Evolutionary conservation across 2,329 filamentous ascomycete species (phyloP).

Genomic region (Dothideomycetidae sp.): DNA sequence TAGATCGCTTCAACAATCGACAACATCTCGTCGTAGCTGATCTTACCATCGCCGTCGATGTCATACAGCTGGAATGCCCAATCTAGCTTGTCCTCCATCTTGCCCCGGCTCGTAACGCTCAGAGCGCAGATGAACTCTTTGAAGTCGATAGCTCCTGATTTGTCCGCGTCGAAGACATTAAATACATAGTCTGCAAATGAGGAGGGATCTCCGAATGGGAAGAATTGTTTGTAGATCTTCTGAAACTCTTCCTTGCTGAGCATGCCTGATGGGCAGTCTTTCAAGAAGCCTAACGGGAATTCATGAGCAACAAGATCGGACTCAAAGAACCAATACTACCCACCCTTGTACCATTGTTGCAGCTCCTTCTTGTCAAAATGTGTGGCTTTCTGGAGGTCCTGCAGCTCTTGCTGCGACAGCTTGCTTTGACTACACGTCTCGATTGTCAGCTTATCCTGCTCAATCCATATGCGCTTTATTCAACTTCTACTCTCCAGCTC

Average conservation of each 20-base stretch:
- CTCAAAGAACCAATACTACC: constrained; percentile 18
- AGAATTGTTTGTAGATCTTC: constrained; percentile 99
- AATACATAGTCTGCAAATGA: constrained; percentile 98
- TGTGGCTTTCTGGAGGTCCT: constrained; percentile 88
- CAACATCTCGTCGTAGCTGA: constrained; percentile 98
- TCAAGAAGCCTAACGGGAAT: constrained; percentile 63
- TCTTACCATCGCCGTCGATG: constrained; percentile 97
- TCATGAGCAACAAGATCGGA: background rate
- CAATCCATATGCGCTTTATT: constrained; percentile 17
- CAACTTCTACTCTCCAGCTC: constrained; percentile 19
- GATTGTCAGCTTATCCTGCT: constrained; percentile 20
- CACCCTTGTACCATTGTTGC: constrained; percentile 99
- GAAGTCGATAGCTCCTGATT: constrained; percentile 95
- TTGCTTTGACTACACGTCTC: constrained; percentile 68
- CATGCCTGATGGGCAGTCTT: constrained; percentile 94
- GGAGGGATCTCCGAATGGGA: constrained; percentile 93
- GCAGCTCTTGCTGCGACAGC: constrained; percentile 89
- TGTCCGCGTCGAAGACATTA: constrained; percentile 96
- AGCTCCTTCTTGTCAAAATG: constrained; percentile 99
- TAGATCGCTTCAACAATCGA: constrained; percentile 98
- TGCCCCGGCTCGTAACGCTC: constrained; percentile 89
- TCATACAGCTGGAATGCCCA: constrained; percentile 99
- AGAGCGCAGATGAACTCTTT: constrained; percentile 99
- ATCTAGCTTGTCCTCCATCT: constrained; percentile 98
- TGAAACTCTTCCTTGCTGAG: constrained; percentile 98